Conservation (phyloP, 140 eudicot species). For the Stevia rebaudiana region DNA sequence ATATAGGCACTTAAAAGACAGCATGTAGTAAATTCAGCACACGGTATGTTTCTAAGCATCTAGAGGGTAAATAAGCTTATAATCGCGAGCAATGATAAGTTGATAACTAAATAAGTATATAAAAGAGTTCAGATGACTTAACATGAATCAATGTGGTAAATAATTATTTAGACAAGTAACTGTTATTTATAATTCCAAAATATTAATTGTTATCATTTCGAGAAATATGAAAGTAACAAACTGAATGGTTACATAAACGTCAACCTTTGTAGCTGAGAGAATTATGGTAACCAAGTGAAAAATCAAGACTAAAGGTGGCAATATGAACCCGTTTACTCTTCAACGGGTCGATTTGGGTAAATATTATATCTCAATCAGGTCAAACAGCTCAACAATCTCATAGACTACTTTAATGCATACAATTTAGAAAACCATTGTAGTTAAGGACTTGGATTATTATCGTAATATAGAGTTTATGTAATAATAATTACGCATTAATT, state of each 20-base stretch:
- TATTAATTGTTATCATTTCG: no score
- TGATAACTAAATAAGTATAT: no score
- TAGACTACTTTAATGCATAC: not conserved
- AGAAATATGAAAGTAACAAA: not conserved
- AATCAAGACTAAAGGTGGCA: not conserved
- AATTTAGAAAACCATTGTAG: not conserved
- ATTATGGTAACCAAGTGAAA: not conserved
- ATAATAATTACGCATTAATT: not conserved
- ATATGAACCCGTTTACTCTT: not conserved
- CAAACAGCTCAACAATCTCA: not conserved
- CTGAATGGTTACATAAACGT: not conserved
- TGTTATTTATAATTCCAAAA: no score
- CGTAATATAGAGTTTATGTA: not conserved
- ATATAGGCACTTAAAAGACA: constrained; percentile 2
- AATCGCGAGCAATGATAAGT: no score
- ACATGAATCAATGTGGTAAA: no score
- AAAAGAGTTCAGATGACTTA: no score
- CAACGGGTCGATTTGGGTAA: not conserved
- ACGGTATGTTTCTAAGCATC: not conserved
- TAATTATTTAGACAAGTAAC: no score
- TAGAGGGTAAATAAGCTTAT: not conserved
- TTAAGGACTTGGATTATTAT: not conserved
- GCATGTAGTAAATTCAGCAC: constrained; percentile 13
- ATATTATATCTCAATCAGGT: not conserved
- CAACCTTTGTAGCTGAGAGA: not conserved